A percentile compares a stretch with the other conserved stretches of the same genome.
Evolutionary conservation across 2,329 filamentous ascomycete species (phyloP).

Genomic region (Neobulgaria alba): DNA sequence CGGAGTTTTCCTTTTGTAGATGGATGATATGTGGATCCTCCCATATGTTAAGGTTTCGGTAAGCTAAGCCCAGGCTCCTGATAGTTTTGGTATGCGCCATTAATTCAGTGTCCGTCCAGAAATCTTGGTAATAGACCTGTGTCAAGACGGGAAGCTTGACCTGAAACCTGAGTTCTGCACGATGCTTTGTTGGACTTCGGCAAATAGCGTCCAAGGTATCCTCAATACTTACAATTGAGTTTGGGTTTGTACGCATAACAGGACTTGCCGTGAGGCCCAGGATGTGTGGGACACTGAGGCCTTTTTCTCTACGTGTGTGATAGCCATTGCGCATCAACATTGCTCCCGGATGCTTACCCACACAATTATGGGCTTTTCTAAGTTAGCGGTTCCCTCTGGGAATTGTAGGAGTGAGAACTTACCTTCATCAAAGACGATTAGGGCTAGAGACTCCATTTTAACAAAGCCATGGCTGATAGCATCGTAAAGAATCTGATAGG

Average conservation of each 20-base stretch:
- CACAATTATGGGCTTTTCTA: constrained; percentile 27
- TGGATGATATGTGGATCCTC: constrained; percentile 52
- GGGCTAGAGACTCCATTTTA: constrained; percentile 40
- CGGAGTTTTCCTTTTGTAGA: constrained; percentile 36
- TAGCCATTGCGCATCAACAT: constrained; percentile 28
- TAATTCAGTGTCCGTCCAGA: background rate
- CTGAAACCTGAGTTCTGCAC: constrained; percentile 36
- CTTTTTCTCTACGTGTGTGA: constrained; percentile 16
- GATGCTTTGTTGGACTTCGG: constrained; percentile 45
- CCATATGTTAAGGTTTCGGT: constrained; percentile 42
- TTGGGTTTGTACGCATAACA: constrained; percentile 24
- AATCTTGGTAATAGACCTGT: constrained; percentile 13
- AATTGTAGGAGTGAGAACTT: constrained; percentile 4
- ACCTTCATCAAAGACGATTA: constrained; percentile 63
- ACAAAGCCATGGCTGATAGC: constrained; percentile 56
- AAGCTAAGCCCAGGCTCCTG: constrained; percentile 15
- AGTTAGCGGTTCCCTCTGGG: constrained; percentile 4
- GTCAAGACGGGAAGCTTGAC: constrained; percentile 23
- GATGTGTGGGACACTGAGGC: constrained; percentile 21
- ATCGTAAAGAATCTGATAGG: constrained; percentile 50
- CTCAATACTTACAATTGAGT: constrained; percentile 33
- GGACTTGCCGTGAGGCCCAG: constrained; percentile 28
- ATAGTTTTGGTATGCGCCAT: constrained; percentile 12
- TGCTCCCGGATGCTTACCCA: constrained; percentile 23
- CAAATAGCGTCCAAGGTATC: constrained; percentile 47